phyloP scores from a whole-genome alignment of 495 filamentous ascomycete genomes.

The Apiosordaria backusii region DNA sequence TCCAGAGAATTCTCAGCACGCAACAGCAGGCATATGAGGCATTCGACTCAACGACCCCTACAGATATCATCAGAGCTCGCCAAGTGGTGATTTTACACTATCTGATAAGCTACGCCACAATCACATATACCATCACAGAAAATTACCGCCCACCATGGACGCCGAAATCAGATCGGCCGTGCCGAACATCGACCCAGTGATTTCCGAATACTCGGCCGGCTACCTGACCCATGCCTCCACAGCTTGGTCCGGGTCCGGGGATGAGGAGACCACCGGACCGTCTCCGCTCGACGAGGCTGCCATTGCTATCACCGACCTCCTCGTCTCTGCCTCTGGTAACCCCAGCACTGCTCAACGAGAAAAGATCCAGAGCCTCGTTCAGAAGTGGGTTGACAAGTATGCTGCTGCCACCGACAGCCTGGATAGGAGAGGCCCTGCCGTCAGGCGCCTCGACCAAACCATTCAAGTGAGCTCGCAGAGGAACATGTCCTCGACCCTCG shows the following conservation, averaged over 20 bases:
- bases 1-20: not conserved
- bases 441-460: slow-evolving; percentile 86
- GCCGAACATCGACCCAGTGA: slow-evolving; percentile 81
- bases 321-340: slow-evolving; percentile 87
- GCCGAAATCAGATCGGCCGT: slow-evolving; percentile 82
- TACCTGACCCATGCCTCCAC: slow-evolving; percentile 92
- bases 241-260: slow-evolving; percentile 69
- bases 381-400: slow-evolving; percentile 82
- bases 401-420: slow-evolving; percentile 62
- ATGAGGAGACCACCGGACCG: slow-evolving; percentile 62
- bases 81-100: slow-evolving; percentile 16
- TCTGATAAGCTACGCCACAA: slow-evolving; percentile 1
- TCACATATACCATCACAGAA: not conserved
- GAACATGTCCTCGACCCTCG: slow-evolving; percentile 93
- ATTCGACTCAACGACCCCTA: not conserved
- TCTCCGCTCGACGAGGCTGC: slow-evolving; percentile 84
- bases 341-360: slow-evolving; percentile 62
- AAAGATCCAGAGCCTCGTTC: slow-evolving; percentile 77
- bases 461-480: slow-evolving; percentile 92
- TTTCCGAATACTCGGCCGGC: slow-evolving; percentile 91
- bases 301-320: slow-evolving; percentile 73
- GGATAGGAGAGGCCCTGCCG: slow-evolving; percentile 62
- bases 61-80: not conserved
- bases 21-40: not conserved
- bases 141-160: slow-evolving; percentile 63